Evolutionary conservation across 1,284 basidiomycete species (phyloP), one percentile per base, ranked within the genome.

Genomic region (Pholiota adiposa): DNA sequence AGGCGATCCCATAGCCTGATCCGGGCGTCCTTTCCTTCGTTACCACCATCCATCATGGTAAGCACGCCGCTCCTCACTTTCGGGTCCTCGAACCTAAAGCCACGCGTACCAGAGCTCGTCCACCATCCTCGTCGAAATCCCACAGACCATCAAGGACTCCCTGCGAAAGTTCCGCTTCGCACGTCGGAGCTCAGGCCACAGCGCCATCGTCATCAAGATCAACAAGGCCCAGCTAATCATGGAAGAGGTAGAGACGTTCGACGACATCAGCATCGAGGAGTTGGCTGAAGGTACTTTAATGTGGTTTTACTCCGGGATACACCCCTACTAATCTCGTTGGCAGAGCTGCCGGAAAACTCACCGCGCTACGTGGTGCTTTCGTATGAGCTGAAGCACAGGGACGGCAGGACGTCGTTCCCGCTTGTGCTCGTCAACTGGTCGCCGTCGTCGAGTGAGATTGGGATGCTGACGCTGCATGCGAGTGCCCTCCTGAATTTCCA

Each of bases 271-370:
- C 59, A 85, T 94, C 59, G 92, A 93, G 67, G 93, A 96, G 33
- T 85, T 96, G 40, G 92, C 86, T 12, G 90, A 96, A 77, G 93
- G 93, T 93, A 61, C 62, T 71, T 64, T 19, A 59, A 41, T 25
- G 36, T 41, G 25, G 27, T 54, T 25, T 38, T 40, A 25, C 27
- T 55, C 18, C 49, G 27, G 18, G 14, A n/a, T 56, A 16, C n/a
- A 34, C 40, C 36, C 51, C 48, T 55, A 61, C 58, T 58, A 58
- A 63, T 59, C n/a, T 31, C 50, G 48, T 23, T 40, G 44, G 8
- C 67, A 96, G 96, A 97, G 70, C 82, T 98, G 5, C 96, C 96
- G 0, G 94, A 94, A 75, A 93, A 92, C 73, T 85, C 90, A 4
- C 96, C 96, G 9, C 85, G 96, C 66, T 97, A 94, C 72, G 86